phyloP scores from a whole-genome alignment of 2,329 filamentous ascomycete genomes.

The Penicillium psychrosexuale region DNA sequence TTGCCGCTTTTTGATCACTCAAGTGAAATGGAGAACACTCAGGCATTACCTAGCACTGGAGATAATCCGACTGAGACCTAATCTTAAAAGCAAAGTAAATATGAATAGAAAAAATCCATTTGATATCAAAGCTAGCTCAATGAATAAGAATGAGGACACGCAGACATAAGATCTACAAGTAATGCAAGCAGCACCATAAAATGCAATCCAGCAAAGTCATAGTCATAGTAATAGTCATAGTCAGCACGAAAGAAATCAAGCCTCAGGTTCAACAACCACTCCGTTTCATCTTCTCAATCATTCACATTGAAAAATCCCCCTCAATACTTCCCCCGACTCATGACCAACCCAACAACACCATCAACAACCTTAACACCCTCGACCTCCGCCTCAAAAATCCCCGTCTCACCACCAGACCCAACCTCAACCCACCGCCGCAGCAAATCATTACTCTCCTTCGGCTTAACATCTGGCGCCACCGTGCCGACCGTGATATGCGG shows the following conservation, averaged over 20 bases:
- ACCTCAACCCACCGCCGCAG: conserved; percentile 69
- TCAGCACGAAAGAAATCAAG: not conserved
- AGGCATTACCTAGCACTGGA: no score
- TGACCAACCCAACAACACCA: conserved; percentile 53
- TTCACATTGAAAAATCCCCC: not conserved
- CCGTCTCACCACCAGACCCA: conserved; percentile 50
- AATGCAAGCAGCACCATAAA: not conserved
- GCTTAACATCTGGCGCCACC: conserved; percentile 69
- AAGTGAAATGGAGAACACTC: no score
- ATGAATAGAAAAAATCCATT: not conserved
- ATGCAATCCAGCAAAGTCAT: not conserved
- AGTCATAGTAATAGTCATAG: not conserved
- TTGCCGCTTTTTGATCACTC: no score
- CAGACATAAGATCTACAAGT: not conserved
- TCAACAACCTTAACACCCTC: conserved; percentile 55
- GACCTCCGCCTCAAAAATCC: conserved; percentile 55
- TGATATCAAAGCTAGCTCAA: not conserved
- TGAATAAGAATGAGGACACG: not conserved
- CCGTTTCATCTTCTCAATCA: conserved; percentile 9
- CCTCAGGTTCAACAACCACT: not conserved
- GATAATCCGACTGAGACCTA: no score
- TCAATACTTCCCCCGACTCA: conserved; percentile 32
- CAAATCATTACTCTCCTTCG: conserved; percentile 89
- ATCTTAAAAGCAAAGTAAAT: no score
- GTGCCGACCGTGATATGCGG: conserved; percentile 92